These are phyloP conservation scores for Pleurozium schreberi DNA, from an alignment of 225 moss, liverwort and hornwort species.

Conservation along the genomic window DNA sequence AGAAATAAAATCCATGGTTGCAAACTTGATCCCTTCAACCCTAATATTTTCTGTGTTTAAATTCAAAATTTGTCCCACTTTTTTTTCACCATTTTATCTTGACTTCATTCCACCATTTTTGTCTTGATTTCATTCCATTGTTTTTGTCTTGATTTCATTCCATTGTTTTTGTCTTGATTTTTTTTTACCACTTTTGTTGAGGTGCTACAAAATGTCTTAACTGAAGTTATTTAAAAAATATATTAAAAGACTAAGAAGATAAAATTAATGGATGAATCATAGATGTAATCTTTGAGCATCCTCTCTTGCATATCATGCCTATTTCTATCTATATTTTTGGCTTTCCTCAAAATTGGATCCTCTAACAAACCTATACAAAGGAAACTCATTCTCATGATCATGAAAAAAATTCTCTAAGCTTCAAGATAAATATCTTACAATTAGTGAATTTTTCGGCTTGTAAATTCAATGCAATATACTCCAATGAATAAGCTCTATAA, in stretches of 20 bases:
- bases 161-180: background rate
- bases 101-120: background rate
- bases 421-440: background rate
- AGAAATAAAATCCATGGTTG: rapidly evolving
- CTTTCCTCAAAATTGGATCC: background rate
- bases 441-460: background rate
- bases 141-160: background rate
- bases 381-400: background rate
- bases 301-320: background rate
- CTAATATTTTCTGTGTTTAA: background rate
- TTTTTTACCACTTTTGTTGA: background rate
- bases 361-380: rapidly evolving
- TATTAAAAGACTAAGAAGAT: no score
- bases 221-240: no score
- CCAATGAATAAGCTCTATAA: background rate
- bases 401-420: no score
- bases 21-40: background rate
- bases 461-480: background rate
- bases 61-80: background rate
- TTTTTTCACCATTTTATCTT: no score
- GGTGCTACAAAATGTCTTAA: background rate
- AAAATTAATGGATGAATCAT: no score
- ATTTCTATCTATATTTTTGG: background rate
- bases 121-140: background rate
- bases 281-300: no score